These are phyloP conservation scores for Purpureocillium takamizusanense DNA, from an alignment of 2,329 filamentous ascomycete species.

Conservation along the genomic window DNA sequence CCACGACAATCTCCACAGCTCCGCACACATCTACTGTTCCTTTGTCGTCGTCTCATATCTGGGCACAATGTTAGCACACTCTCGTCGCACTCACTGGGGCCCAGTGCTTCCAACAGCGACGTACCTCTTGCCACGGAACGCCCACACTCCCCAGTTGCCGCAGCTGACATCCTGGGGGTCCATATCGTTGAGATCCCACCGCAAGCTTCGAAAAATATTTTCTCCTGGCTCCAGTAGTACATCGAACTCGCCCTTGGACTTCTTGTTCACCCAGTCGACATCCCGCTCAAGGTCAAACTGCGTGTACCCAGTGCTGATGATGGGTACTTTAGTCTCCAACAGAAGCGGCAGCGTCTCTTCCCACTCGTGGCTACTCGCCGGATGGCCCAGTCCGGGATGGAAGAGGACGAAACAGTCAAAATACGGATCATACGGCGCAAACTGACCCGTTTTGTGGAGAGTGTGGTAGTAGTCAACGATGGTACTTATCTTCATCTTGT, in stretches of 20 bases:
- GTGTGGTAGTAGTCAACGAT: slow-evolving; percentile 98
- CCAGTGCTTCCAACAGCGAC: slow-evolving; percentile 14
- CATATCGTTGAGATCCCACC: slow-evolving; percentile 95
- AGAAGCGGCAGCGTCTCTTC: slow-evolving; percentile 79
- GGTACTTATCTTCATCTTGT: slow-evolving; percentile 91
- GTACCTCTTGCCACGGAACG: slow-evolving; percentile 93
- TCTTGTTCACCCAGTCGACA: slow-evolving; percentile 80
- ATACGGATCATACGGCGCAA: slow-evolving; percentile 93
- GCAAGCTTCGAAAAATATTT: slow-evolving; percentile 84
- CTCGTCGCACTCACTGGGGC: slow-evolving; percentile 1
- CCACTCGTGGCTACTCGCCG: slow-evolving; percentile 91
- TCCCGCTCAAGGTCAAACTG: slow-evolving; percentile 92
- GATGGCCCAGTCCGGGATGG: slow-evolving; percentile 92
- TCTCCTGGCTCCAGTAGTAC: slow-evolving; percentile 85
- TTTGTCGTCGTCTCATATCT: slow-evolving; percentile 57
- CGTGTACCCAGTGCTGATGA: slow-evolving; percentile 92
- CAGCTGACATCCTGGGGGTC: slow-evolving; percentile 91
- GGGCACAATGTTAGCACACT: not conserved
- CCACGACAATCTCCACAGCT: not conserved
- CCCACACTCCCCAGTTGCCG: slow-evolving; percentile 96
- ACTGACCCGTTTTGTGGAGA: slow-evolving; percentile 81
- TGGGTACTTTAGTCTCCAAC: slow-evolving; percentile 89
- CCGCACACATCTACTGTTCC: slow-evolving; percentile 19
- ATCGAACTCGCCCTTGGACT: slow-evolving; percentile 84
- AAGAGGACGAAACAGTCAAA: slow-evolving; percentile 97